Evolutionary conservation across 2,329 filamentous ascomycete species (phyloP).

Genomic region (Exophiala xenobiotica): DNA sequence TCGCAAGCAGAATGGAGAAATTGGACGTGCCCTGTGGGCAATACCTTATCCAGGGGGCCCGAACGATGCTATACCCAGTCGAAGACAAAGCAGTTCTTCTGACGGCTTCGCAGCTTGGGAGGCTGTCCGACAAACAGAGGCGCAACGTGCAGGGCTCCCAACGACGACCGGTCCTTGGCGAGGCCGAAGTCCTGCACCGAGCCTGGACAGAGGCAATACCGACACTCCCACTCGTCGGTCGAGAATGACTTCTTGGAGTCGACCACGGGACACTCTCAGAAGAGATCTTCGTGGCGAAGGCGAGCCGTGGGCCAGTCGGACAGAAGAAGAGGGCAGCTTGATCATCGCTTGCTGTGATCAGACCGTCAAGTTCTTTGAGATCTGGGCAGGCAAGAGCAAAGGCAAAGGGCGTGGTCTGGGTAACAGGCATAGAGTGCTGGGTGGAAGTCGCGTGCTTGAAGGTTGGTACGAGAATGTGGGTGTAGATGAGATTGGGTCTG

Average conservation of each 20-base stretch:
- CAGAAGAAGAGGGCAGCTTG: conserved; percentile 73
- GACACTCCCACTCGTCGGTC: neutral
- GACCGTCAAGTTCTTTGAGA: conserved; percentile 91
- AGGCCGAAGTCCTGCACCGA: conserved; percentile 13
- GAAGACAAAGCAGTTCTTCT: conserved; percentile 8
- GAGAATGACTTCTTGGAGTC: conserved; percentile 5
- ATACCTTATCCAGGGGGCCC: conserved; percentile 74
- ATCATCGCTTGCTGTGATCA: conserved; percentile 90
- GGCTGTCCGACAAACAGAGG: conserved; percentile 20
- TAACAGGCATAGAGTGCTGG: conserved; percentile 59
- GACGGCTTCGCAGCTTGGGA: conserved; percentile 27
- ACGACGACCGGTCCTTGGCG: neutral
- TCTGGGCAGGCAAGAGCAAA: conserved; percentile 71
- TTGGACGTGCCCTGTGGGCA: conserved; percentile 71
- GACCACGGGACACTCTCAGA: conserved; percentile 8
- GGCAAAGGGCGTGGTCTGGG: conserved; percentile 45
- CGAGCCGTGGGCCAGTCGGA: conserved; percentile 56
- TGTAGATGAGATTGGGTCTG: conserved; percentile 52
- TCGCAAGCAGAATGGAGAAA: conserved; percentile 35
- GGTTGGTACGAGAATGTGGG: conserved; percentile 72
- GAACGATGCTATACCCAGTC: conserved; percentile 34
- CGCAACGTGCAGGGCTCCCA: conserved; percentile 1
- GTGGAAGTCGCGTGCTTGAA: conserved; percentile 83
- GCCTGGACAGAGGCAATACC: conserved; percentile 7
- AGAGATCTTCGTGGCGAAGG: conserved; percentile 44